Conservation (phyloP, 768 basidiomycete species). For the Leccinum olivaceopallidum region DNA sequence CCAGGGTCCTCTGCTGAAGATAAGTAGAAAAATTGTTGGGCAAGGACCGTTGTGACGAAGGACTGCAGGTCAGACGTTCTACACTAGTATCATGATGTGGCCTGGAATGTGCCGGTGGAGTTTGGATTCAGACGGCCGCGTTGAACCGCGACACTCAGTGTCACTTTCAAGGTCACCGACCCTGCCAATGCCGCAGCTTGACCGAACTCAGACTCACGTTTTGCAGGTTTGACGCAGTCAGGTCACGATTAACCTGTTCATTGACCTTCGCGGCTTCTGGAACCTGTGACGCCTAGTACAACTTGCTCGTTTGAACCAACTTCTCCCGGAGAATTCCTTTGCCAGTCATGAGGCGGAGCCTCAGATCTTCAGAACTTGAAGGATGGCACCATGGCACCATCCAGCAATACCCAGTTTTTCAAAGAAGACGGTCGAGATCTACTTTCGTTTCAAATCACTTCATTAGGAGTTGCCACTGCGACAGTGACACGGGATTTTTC, state of each 20-base stretch:
- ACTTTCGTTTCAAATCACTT: slow-evolving; percentile 12
- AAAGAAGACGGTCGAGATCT: slow-evolving; percentile 13
- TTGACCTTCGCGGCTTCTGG: not conserved
- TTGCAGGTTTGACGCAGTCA: not conserved
- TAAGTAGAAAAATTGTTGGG: not conserved
- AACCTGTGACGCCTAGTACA: not conserved
- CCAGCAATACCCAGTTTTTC: not conserved
- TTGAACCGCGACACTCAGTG: not conserved
- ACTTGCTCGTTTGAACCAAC: not conserved
- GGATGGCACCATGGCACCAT: not conserved
- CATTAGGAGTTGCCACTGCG: slow-evolving; percentile 4
- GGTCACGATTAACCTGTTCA: not conserved
- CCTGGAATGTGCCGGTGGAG: not conserved
- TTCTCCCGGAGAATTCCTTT: not conserved
- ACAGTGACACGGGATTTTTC: slow-evolving; percentile 10
- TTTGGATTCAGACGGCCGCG: slow-evolving; percentile 1
- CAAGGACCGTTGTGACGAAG: not conserved
- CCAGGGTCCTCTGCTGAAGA: not conserved
- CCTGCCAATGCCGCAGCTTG: not conserved
- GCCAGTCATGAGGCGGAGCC: not conserved
- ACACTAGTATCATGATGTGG: too few species aligned
- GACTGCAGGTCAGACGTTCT: too few species aligned
- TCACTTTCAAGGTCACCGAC: not conserved
- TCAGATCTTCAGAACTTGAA: not conserved
- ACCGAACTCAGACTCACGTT: slow-evolving; percentile 2